Conservation (phyloP, 108 stramenopile species). For the Seminavis robusta region DNA sequence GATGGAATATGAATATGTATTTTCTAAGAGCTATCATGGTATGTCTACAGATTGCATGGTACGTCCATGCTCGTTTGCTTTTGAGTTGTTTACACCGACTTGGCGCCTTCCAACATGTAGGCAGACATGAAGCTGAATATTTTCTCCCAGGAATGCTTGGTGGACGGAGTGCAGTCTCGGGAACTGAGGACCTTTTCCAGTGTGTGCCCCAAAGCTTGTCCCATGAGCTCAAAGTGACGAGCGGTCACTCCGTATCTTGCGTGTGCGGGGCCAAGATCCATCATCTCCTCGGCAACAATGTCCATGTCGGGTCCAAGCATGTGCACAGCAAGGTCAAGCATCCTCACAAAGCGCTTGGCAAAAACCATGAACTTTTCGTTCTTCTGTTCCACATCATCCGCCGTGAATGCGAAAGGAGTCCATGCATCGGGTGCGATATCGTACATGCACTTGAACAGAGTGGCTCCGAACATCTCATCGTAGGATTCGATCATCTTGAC, state of each 20-base stretch:
- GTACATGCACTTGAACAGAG: not conserved
- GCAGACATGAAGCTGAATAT: slow-evolving; percentile 15
- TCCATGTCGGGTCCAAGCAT: slow-evolving; percentile 29
- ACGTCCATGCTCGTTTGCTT: too few species aligned
- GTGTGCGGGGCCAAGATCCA: slow-evolving; percentile 12
- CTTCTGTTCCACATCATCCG: slow-evolving; percentile 2
- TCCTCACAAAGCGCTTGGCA: slow-evolving; percentile 13
- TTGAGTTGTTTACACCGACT: too few species aligned
- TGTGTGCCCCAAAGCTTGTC: slow-evolving; percentile 16
- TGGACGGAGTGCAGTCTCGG: not conserved
- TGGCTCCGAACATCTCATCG: not conserved
- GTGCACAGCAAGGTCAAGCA: slow-evolving; percentile 16
- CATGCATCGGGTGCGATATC: not conserved
- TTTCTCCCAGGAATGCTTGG: slow-evolving; percentile 18
- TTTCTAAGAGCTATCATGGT: too few species aligned
- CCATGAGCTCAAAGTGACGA: slow-evolving; percentile 17
- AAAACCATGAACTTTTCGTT: not conserved
- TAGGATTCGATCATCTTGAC: slow-evolving; percentile 2
- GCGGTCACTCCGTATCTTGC: slow-evolving; percentile 16
- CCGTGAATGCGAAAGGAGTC: not conserved
- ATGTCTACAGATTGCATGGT: too few species aligned
- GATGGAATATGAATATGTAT: too few species aligned
- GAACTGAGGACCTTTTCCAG: slow-evolving; percentile 1
- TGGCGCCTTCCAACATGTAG: slow-evolving; percentile 24
- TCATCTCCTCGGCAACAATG: slow-evolving; percentile 1